Evolutionary conservation across 257 asterid genomes (phyloP), one percentile per base, ranked within the genome.

Genomic region (Przewalskia tangutica): DNA sequence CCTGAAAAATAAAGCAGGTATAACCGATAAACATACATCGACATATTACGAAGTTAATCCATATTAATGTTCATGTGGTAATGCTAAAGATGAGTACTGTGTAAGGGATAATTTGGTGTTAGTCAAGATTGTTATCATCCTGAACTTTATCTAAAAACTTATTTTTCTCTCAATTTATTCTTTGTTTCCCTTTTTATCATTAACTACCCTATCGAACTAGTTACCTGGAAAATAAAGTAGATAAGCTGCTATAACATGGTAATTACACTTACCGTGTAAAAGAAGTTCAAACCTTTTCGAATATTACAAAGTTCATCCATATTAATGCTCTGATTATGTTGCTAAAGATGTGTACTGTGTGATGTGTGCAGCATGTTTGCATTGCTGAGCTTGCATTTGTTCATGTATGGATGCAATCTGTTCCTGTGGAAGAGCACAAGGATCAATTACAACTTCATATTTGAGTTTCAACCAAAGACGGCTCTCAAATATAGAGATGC

Each of bases 401-500:
- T 94, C 85, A 84, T 96, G 91, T 96, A 96, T 46, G 99, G 99
- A 16, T 96, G 99, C 80, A 93, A 96, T 81, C 85, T 96, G 27
- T 91, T 96, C 86, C 86, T 87, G 83, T 96, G 99, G 99, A 96
- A 90, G 90, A 87, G 84, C 84, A 92, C 92, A 46, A 88, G 98
- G 81, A 93, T 96, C 86, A 96, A 94, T 89, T 82, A 89, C 90
- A 89, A 89, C 87, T 96, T 94, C 91, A 96, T 96, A 50, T 94
- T 96, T 80, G 99, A 96, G 64, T 93, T 92, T 88, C 91, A 91
- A 56, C 86, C 91, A 0, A 87, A 60, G 84, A 91, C 91, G 0
- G 91, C 98, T 70, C 93, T 96, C 76, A 94, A 89, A 65, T 93
- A 93, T 63, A 85, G 98, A 81, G 99, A 96, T 71, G 98, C 97